A percentile compares a stretch with the other conserved stretches of the same genome.
Conservation (phyloP, 352 stramenopile genomes). For the Pythium rishiriense region DNA sequence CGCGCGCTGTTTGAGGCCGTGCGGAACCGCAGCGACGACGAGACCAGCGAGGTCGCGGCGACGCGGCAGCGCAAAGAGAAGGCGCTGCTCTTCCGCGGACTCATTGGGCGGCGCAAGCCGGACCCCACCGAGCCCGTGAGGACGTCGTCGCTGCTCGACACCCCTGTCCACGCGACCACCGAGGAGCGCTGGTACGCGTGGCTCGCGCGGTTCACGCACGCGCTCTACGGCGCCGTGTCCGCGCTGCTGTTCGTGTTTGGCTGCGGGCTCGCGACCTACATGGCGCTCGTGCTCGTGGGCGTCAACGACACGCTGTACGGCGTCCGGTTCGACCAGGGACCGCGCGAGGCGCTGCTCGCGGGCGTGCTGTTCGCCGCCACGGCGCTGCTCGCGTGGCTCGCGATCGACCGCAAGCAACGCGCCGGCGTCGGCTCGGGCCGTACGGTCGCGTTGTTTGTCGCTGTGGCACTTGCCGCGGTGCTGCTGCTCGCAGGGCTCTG, state of each 20-base stretch:
- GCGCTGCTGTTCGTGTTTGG: constrained; percentile 45
- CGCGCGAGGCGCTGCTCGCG: constrained; percentile 40
- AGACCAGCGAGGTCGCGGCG: constrained; percentile 51
- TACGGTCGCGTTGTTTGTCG: constrained; percentile 36
- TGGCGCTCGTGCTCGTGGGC: constrained; percentile 53
- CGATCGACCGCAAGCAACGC: constrained; percentile 45
- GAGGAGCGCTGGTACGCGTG: constrained; percentile 81
- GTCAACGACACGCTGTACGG: constrained; percentile 52
- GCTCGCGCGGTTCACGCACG: constrained; percentile 48
- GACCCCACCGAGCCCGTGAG: background rate
- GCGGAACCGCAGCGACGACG: constrained; percentile 60
- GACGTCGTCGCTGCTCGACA: constrained; percentile 40
- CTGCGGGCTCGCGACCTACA: constrained; percentile 49
- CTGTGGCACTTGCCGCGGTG: constrained; percentile 40
- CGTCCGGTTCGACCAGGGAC: constrained; percentile 49
- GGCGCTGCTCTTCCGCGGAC: constrained; percentile 55
- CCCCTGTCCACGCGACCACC: constrained; percentile 49
- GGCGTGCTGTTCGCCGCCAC: constrained; percentile 34
- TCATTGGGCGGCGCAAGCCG: constrained; percentile 26
- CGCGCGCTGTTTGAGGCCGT: constrained; percentile 57
- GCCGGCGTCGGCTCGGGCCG: constrained; percentile 5
- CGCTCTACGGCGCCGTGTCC: constrained; percentile 34
- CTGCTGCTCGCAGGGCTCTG: constrained; percentile 43
- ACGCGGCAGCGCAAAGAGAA: constrained; percentile 78
- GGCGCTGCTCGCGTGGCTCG: constrained; percentile 52